These are phyloP conservation scores for Pseudonitzschia multiseries DNA, from an alignment of 108 stramenopile genomes.

Conservation along the genomic window DNA sequence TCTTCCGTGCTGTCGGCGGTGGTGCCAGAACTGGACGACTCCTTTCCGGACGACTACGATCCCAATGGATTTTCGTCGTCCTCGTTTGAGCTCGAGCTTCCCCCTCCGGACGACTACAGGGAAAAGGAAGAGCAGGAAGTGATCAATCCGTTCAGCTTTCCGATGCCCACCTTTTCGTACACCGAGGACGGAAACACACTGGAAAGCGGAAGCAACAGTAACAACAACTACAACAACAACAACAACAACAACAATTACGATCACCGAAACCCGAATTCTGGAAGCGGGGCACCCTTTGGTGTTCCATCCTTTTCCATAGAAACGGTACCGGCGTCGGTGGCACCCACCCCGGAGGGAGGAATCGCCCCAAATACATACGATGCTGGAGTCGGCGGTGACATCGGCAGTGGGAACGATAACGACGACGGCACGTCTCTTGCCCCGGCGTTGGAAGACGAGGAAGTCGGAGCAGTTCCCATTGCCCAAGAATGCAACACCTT, in stretches of 20 bases:
- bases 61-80: background rate
- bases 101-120: too few species aligned
- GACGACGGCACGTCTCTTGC: too few species aligned
- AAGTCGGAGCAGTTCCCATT: too few species aligned
- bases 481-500: too few species aligned
- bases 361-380: too few species aligned
- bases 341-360: too few species aligned
- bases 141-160: background rate
- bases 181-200: background rate
- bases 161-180: background rate
- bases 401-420: too few species aligned
- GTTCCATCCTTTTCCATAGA: too few species aligned
- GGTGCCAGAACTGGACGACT: background rate
- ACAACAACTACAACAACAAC: conserved; percentile 4
- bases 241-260: background rate
- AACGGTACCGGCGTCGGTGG: too few species aligned
- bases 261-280: background rate
- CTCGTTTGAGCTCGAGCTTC: background rate
- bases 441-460: too few species aligned
- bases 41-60: background rate
- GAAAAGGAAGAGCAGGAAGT: too few species aligned
- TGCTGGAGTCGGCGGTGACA: too few species aligned
- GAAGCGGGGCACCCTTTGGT: background rate
- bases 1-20: background rate
- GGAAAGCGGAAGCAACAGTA: background rate